Evolutionary conservation across 2,329 filamentous ascomycete species (phyloP), one percentile per base, ranked within the genome.

Genomic region (Epichloe glyceriae): DNA sequence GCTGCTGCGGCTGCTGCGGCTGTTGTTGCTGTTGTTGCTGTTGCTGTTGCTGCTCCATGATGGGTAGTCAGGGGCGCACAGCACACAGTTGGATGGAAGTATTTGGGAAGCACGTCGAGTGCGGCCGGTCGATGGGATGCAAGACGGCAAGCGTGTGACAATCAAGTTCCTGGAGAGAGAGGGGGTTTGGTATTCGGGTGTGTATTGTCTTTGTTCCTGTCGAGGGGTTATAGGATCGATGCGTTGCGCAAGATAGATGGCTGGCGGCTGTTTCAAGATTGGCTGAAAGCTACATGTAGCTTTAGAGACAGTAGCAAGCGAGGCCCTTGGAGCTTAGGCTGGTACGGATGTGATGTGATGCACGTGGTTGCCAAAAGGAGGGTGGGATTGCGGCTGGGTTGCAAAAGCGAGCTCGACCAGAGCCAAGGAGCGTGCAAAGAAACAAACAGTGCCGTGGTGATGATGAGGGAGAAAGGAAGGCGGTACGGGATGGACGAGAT

Each of bases 1-100:
- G 70, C 62, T 71, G 71, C 64, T 71, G 72, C 61, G 72, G 70
- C 63, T 70, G 71, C 54, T 70, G 67, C 58, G 67, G 68, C n/a
- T n/a, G n/a, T n/a, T n/a, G n/a, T n/a, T n/a, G n/a, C n/a, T 8
- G 78, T 69, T 83, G 76, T 65, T 82, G 67, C 66, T 82, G 81
- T 64, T 60, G 56, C 53, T 64, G 62, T 58, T 70, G 67, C 62
- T 72, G 70, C 61, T 71, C 82, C 83, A 86, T 86, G 66, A 58
- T 67, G 73, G 69, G 68, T 70, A 72, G 67, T 64, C 55, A 66
- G 62, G 70, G 69, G 72, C 70, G 68, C 73, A 64, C 47, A 48
- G 44, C 39, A 60, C 39, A 43, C 49, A 50, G 41, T 46, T 33
- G 46, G 22, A 51, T 22, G 19, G 22, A 19, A 17, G 10, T 15